Percentiles rank a stretch among this genome's conserved stretches.
Conservation (phyloP, 2,329 filamentous ascomycete species). For the Ascomycota sp. region DNA sequence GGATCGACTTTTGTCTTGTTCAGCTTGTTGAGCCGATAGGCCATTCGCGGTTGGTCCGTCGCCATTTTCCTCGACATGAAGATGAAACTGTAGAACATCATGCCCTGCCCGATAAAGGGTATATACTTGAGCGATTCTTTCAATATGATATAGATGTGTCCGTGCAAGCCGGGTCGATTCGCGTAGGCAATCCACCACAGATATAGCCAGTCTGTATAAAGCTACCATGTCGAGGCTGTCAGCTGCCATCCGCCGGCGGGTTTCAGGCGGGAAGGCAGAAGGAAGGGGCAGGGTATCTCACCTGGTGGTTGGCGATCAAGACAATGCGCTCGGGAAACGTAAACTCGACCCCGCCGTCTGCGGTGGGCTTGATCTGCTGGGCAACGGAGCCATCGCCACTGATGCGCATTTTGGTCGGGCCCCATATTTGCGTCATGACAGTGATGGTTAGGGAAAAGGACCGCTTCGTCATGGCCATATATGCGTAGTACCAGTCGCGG, state of each 20-base stretch:
- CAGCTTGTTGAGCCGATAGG: slow-evolving; percentile 51
- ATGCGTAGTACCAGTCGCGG: slow-evolving; percentile 60
- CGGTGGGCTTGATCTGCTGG: slow-evolving; percentile 48
- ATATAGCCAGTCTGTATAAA: slow-evolving; percentile 85
- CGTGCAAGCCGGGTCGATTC: slow-evolving; percentile 53
- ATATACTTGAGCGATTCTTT: slow-evolving; percentile 74
- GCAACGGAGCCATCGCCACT: slow-evolving; percentile 67
- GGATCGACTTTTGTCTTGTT: slow-evolving; percentile 35
- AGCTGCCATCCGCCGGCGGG: not conserved
- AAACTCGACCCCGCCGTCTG: slow-evolving; percentile 56
- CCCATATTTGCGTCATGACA: slow-evolving; percentile 70
- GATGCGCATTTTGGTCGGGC: slow-evolving; percentile 63
- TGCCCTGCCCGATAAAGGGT: slow-evolving; percentile 59
- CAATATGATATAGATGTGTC: slow-evolving; percentile 74
- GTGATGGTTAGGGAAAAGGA: slow-evolving; percentile 62
- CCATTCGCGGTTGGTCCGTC: slow-evolving; percentile 55
- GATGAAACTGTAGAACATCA: slow-evolving; percentile 77
- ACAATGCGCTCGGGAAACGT: slow-evolving; percentile 65
- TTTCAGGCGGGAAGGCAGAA: not conserved
- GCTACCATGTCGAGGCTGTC: slow-evolving; percentile 17
- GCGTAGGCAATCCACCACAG: slow-evolving; percentile 90
- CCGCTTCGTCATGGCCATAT: slow-evolving; percentile 74
- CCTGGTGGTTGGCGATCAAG: slow-evolving; percentile 74
- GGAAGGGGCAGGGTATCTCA: slow-evolving; percentile 14
- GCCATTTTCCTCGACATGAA: slow-evolving; percentile 85